phyloP scores from a whole-genome alignment of 2,329 filamentous ascomycete genomes.

The Exophiala oligosperma region DNA sequence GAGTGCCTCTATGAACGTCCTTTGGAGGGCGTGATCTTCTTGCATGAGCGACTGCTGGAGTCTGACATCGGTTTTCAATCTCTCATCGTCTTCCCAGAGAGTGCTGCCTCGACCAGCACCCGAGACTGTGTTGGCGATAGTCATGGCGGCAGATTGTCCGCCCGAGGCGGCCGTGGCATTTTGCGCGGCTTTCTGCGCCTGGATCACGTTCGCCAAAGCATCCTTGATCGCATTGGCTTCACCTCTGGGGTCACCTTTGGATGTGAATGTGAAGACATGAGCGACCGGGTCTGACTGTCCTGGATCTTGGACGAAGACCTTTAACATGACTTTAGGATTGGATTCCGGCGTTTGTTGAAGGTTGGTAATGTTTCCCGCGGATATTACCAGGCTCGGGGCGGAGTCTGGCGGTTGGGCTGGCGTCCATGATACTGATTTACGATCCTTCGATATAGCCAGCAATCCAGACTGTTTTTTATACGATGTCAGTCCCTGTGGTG shows the following conservation, averaged over 20 bases:
- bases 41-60: conserved; percentile 88
- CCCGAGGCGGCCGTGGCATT: conserved; percentile 35
- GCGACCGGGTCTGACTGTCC: conserved; percentile 61
- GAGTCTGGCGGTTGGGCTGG: conserved; percentile 63
- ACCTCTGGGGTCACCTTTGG: conserved; percentile 68
- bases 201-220: conserved; percentile 74
- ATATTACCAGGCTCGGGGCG: conserved; percentile 66
- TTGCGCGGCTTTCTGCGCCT: conserved; percentile 60
- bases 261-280: conserved; percentile 89
- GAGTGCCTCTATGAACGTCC: conserved; percentile 84
- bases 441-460: conserved; percentile 72
- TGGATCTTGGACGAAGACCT: conserved; percentile 75
- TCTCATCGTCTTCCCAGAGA: conserved; percentile 77
- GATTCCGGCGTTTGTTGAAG: conserved; percentile 90
- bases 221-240: conserved; percentile 88
- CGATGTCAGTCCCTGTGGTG: conserved; percentile 65
- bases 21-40: conserved; percentile 70
- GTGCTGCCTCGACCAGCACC: conserved; percentile 49
- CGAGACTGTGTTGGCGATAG: conserved; percentile 70
- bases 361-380: conserved; percentile 79
- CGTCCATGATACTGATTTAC: conserved; percentile 77
- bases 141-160: conserved; percentile 66
- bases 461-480: conserved; percentile 98
- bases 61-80: conserved; percentile 73
- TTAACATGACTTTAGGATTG: conserved; percentile 89